phyloP scores from a whole-genome alignment of 495 filamentous ascomycete genomes.

The Penicillium paradoxum region DNA sequence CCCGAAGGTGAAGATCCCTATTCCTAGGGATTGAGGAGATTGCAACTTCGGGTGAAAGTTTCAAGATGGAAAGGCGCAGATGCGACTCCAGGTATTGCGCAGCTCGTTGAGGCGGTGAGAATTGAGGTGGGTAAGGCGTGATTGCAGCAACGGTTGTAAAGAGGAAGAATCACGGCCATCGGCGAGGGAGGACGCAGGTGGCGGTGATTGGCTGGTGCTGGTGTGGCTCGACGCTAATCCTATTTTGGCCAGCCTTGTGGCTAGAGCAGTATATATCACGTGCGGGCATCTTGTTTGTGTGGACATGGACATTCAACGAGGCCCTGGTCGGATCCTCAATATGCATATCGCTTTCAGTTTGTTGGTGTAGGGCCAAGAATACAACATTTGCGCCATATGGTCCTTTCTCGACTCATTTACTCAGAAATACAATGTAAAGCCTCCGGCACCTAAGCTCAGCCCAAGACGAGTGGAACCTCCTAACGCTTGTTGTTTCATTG shows the following conservation, averaged over 20 bases:
- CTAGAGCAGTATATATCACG: constrained; percentile 3
- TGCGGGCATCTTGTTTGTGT: not conserved
- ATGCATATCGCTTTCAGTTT: not conserved
- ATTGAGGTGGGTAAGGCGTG: constrained; percentile 1
- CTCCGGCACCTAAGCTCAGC: not conserved
- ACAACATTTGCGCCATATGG: not conserved
- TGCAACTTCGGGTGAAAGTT: not conserved
- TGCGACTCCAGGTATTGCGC: constrained; percentile 14
- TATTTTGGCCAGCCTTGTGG: constrained; percentile 6
- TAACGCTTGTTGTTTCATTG: constrained; percentile 24
- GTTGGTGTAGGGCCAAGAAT: not conserved
- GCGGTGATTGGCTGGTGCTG: constrained; percentile 19
- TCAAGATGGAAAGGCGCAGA: constrained; percentile 5
- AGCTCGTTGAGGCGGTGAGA: constrained; percentile 5
- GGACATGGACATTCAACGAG: not conserved
- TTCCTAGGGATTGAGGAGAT: constrained; percentile 8
- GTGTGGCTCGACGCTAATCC: constrained; percentile 8
- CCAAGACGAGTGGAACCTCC: constrained; percentile 21
- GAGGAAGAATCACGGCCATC: constrained; percentile 12
- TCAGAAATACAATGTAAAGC: not conserved
- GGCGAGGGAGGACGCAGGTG: constrained; percentile 19
- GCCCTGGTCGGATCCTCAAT: constrained; percentile 3
- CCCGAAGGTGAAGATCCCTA: constrained; percentile 22
- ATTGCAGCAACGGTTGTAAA: constrained; percentile 14
- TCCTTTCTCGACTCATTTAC: too few relatives aligned